Conservation (phyloP, 1,284 basidiomycete genomes). For the Pseudomicrostroma phylloplanum region DNA sequence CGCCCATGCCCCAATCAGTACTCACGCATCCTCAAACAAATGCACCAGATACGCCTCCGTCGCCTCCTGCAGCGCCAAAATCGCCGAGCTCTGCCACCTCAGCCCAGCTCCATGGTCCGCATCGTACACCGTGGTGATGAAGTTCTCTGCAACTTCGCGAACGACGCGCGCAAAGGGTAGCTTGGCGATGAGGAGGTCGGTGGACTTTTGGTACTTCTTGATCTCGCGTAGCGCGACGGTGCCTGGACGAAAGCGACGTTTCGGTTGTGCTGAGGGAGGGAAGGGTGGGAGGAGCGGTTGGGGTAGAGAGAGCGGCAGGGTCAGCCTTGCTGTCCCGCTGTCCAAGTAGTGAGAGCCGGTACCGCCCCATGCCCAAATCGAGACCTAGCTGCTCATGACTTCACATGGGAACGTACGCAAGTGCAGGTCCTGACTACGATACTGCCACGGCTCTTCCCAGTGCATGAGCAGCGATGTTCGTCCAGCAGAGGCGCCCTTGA, state of each 20-base stretch:
- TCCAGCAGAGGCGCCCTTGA: too few relatives aligned
- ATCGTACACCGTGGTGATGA: conserved; percentile 43
- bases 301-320: background rate
- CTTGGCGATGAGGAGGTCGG: conserved; percentile 47
- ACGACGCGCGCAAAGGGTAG: conserved; percentile 48
- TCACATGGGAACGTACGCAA: too few relatives aligned
- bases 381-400: too few relatives aligned
- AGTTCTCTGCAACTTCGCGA: conserved; percentile 47
- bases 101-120: conserved; percentile 37
- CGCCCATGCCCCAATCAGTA: too few relatives aligned
- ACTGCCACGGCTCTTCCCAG: too few relatives aligned
- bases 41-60: conserved; percentile 49
- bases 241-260: conserved; percentile 41
- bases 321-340: too few relatives aligned
- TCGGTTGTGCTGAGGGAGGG: conserved; percentile 6
- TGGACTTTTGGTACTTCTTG: conserved; percentile 47
- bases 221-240: conserved; percentile 50
- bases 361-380: too few relatives aligned
- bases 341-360: too few relatives aligned
- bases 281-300: too few relatives aligned
- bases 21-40: conserved; percentile 49
- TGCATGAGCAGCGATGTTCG: too few relatives aligned
- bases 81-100: conserved; percentile 49
- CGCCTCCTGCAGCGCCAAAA: conserved; percentile 49
- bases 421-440: too few relatives aligned